Conservation (phyloP, 129 eudicot species). For the Centaurea solstitialis region DNA sequence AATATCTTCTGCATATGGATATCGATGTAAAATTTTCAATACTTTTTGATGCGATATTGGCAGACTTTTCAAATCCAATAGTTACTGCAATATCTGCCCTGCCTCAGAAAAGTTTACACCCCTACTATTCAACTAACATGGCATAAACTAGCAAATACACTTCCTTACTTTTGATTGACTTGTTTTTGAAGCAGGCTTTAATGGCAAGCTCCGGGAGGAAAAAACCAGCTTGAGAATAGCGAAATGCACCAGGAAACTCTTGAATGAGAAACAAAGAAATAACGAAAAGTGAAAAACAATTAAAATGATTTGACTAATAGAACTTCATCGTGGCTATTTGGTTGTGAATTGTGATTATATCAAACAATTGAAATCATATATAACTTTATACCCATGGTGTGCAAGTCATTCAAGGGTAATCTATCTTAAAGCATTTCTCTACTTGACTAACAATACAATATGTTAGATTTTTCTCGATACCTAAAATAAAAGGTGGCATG, state of each 20-base stretch:
- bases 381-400: slow-evolving; percentile 11
- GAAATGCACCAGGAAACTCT: background rate
- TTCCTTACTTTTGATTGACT: background rate
- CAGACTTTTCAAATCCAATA: background rate
- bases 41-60: background rate
- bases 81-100: too few relatives aligned
- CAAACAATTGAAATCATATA: slow-evolving; percentile 2
- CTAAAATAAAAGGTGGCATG: slow-evolving; percentile 3
- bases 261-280: background rate
- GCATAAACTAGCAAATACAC: background rate
- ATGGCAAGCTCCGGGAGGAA: too few relatives aligned
- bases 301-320: background rate
- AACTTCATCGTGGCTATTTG: slow-evolving; percentile 6
- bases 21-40: background rate
- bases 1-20: background rate
- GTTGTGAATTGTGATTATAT: background rate
- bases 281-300: background rate
- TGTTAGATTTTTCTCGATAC: slow-evolving; percentile 27
- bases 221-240: background rate
- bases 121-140: background rate
- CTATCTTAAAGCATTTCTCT: background rate
- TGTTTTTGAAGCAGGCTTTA: background rate
- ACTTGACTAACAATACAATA: slow-evolving; percentile 8
- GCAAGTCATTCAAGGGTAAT: slow-evolving; percentile 7
- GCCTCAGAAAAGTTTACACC: background rate